Evolutionary conservation across 1,139 yeast species (phyloP).

Genomic region (Pichia sp.): DNA sequence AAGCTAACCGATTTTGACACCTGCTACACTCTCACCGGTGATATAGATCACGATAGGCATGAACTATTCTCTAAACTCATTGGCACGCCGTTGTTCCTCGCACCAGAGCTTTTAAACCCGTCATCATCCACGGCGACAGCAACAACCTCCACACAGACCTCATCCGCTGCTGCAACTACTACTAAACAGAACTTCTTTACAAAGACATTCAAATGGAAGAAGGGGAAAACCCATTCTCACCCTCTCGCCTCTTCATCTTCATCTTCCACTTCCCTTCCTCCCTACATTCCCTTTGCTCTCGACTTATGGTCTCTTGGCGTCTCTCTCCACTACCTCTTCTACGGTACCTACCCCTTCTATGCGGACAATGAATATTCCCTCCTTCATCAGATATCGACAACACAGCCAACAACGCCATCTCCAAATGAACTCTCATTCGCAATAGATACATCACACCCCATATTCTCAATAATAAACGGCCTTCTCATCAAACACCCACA

Average conservation of each 20-base stretch:
- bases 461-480: conserved; percentile 14
- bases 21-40: conserved; percentile 44
- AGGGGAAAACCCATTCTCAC: no score
- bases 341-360: conserved; percentile 52
- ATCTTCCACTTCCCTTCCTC: no score
- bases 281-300: conserved; percentile 28
- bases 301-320: conserved; percentile 68
- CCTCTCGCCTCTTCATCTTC: no score
- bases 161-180: conserved; percentile 1
- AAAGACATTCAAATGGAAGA: no score
- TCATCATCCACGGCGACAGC: conserved; percentile 6
- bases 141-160: conserved; percentile 37
- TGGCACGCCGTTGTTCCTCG: conserved; percentile 69
- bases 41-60: conserved; percentile 30
- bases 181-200: no score
- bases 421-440: conserved; percentile 1
- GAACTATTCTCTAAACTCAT: conserved; percentile 48
- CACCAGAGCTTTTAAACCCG: conserved; percentile 62
- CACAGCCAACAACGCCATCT: conserved; percentile 4
- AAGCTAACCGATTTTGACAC: conserved; percentile 78
- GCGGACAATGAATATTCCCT: conserved; percentile 58
- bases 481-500: conserved; percentile 39
- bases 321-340: conserved; percentile 49
- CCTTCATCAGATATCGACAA: conserved; percentile 41
- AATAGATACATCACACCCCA: conserved; percentile 1